Conservation (phyloP, 768 basidiomycete genomes). For the Amanita rubescens region DNA sequence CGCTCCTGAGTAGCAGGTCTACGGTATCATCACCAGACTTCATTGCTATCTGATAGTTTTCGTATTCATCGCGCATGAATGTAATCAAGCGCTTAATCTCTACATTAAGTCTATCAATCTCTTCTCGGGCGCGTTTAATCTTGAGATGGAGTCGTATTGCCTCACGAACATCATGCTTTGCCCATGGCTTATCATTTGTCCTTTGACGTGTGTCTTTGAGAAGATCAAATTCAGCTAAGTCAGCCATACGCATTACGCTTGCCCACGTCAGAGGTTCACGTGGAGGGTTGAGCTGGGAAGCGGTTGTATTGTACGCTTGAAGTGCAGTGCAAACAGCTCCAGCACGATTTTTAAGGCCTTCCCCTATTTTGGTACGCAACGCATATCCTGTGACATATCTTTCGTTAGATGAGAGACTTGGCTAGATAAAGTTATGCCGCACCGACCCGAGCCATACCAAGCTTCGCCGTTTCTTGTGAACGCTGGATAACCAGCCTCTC, state of each 20-base stretch:
- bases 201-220: constrained; percentile 14
- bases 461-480: no score
- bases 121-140: constrained; percentile 14
- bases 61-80: constrained; percentile 11
- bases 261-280: neutral
- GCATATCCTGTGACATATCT: no score
- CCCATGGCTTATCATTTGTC: constrained; percentile 15
- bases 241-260: neutral
- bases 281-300: neutral
- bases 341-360: neutral
- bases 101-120: constrained; percentile 14
- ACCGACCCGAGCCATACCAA: no score
- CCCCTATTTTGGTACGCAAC: no score
- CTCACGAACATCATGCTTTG: constrained; percentile 7
- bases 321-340: neutral
- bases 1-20: no score
- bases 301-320: neutral
- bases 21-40: no score
- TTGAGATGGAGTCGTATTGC: constrained; percentile 12
- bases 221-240: constrained; percentile 13
- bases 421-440: no score
- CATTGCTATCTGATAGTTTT: neutral
- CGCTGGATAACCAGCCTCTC: no score
- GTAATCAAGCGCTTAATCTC: constrained; percentile 14
- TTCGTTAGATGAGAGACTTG: no score